These are phyloP conservation scores for Penicillium fimorum DNA, from an alignment of 495 filamentous ascomycete species.

Conservation along the genomic window DNA sequence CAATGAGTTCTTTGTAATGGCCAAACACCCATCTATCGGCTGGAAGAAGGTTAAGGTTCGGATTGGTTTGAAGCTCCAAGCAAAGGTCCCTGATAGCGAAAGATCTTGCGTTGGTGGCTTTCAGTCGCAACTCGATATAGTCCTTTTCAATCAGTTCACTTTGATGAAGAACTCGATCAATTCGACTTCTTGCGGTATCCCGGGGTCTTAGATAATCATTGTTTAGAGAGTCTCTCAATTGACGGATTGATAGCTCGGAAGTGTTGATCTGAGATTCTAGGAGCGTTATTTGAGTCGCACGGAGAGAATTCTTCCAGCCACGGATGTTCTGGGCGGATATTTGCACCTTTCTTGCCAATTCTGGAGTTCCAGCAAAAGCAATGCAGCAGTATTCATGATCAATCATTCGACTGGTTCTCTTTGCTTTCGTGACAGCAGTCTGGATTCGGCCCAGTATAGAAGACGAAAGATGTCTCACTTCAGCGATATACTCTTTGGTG, in stretches of 20 bases:
- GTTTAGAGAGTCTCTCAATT: slow-evolving; percentile 4
- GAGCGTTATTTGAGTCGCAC: background rate
- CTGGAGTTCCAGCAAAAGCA: slow-evolving; percentile 7
- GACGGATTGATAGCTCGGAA: background rate
- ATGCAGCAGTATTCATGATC: slow-evolving; percentile 23
- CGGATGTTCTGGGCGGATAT: background rate
- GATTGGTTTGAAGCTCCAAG: background rate
- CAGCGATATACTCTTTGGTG: background rate
- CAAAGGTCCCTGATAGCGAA: background rate
- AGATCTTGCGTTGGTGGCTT: background rate
- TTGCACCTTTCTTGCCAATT: slow-evolving; percentile 1
- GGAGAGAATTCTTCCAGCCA: background rate
- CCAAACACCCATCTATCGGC: background rate
- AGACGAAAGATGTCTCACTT: slow-evolving; percentile 1
- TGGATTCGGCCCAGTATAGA: slow-evolving; percentile 4
- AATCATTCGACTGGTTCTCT: background rate
- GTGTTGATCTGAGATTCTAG: background rate
- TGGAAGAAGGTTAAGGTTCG: background rate
- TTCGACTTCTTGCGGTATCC: slow-evolving; percentile 17
- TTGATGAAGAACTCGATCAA: background rate
- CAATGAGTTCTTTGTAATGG: background rate
- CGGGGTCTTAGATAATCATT: slow-evolving; percentile 21
- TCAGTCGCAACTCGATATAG: background rate
- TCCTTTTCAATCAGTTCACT: background rate
- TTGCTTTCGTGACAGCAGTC: slow-evolving; percentile 1